Evolutionary conservation across 768 basidiomycete species (phyloP).

Genomic region (Tubosaeta sp.): DNA sequence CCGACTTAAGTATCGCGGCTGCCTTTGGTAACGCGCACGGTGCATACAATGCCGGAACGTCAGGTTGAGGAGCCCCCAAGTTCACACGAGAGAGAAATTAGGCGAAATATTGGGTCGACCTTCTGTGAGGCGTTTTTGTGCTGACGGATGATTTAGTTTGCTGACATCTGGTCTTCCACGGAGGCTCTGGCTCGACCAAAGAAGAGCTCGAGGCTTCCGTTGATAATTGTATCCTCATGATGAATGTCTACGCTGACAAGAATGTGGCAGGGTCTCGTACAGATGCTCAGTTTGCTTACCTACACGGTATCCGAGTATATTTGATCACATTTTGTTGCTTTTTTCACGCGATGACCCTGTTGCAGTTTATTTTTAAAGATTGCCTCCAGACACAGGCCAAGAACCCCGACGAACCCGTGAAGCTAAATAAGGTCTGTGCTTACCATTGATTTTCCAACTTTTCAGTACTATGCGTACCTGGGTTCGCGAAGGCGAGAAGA

Average conservation of each 20-base stretch:
- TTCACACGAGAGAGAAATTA: slow-evolving; percentile 63
- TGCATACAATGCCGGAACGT: slow-evolving; percentile 99
- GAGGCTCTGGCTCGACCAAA: slow-evolving; percentile 95
- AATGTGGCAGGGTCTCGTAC: background rate
- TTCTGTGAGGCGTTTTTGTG: slow-evolving; percentile 49
- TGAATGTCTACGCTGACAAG: slow-evolving; percentile 92
- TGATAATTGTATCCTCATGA: slow-evolving; percentile 91
- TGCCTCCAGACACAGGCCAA: slow-evolving; percentile 92
- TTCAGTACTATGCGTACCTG: slow-evolving; percentile 90
- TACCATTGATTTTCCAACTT: background rate
- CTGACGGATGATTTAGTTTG: background rate
- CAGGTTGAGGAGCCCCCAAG: slow-evolving; percentile 86
- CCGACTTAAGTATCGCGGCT: slow-evolving; percentile 97
- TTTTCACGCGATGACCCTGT: no score
- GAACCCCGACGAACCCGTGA: slow-evolving; percentile 94
- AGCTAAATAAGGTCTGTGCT: slow-evolving; percentile 88
- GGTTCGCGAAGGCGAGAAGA: slow-evolving; percentile 99
- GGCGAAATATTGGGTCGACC: slow-evolving; percentile 65
- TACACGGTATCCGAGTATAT: slow-evolving; percentile 70
- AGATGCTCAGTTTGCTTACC: slow-evolving; percentile 91
- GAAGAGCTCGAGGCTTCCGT: slow-evolving; percentile 95
- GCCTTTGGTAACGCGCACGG: slow-evolving; percentile 99
- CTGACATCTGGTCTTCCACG: slow-evolving; percentile 93
- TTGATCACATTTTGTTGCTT: no score
- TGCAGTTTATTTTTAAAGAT: slow-evolving; percentile 82